Conservation (phyloP, 2,329 filamentous ascomycete genomes). For the Furcasterigmium furcatum region DNA sequence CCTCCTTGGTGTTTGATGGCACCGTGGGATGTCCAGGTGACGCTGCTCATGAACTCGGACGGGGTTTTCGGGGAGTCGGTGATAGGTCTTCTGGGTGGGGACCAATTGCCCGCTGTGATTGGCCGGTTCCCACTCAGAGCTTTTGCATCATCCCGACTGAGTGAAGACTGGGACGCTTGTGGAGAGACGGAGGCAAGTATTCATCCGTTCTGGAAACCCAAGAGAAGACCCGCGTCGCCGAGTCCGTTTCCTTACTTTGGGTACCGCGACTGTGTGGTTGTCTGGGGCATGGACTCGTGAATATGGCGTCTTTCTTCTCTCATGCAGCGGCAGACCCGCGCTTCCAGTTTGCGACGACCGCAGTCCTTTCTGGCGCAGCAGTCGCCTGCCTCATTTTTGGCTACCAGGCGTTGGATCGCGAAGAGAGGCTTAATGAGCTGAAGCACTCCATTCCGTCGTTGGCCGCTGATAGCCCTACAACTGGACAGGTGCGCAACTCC, state of each 20-base stretch:
- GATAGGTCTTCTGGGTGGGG: neutral
- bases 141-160: too few species aligned
- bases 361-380: slow-evolving; percentile 59
- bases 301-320: slow-evolving; percentile 41
- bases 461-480: slow-evolving; percentile 19
- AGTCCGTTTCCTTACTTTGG: too few species aligned
- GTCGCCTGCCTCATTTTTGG: slow-evolving; percentile 59
- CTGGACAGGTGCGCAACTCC: slow-evolving; percentile 20
- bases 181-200: too few species aligned
- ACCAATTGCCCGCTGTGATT: neutral
- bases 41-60: neutral
- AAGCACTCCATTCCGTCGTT: slow-evolving; percentile 57
- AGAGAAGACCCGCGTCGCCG: too few species aligned
- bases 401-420: slow-evolving; percentile 56
- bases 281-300: slow-evolving; percentile 9
- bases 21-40: too few species aligned
- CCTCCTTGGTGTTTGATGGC: too few species aligned
- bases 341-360: slow-evolving; percentile 67
- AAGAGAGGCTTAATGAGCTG: slow-evolving; percentile 50
- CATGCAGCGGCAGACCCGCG: slow-evolving; percentile 41
- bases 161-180: too few species aligned
- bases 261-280: too few species aligned
- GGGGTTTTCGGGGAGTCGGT: neutral
- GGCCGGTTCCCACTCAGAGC: neutral
- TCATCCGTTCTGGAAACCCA: too few species aligned